Percentiles rank a stretch among this genome's conserved stretches.
Evolutionary conservation across 306 rosid species (phyloP).

Genomic region (Sicyos baderoa): DNA sequence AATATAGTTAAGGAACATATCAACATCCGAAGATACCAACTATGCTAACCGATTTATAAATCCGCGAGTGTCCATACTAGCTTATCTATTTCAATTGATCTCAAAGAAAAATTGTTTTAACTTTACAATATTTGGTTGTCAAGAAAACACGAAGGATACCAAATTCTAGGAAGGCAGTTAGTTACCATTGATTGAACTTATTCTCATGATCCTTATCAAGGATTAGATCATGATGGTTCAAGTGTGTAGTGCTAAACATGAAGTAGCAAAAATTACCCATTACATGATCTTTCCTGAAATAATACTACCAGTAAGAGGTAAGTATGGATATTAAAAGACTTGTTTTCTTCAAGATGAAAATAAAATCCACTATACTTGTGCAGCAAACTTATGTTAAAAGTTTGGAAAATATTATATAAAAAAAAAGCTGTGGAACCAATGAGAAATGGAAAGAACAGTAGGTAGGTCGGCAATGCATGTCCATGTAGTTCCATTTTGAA

Average conservation of each 20-base stretch:
- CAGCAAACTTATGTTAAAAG: neutral
- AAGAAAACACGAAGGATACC: too few relatives aligned
- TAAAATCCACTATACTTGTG: neutral
- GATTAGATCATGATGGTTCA: neutral
- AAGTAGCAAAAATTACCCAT: neutral
- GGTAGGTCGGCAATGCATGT: neutral
- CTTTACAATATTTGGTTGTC: neutral
- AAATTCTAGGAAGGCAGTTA: too few relatives aligned
- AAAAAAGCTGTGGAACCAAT: neutral
- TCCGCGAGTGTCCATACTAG: neutral
- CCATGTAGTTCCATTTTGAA: slow-evolving; percentile 10
- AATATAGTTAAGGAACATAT: neutral
- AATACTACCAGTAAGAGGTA: neutral
- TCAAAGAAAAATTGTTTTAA: neutral
- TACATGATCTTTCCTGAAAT: neutral
- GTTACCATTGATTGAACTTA: neutral
- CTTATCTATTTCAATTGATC: neutral
- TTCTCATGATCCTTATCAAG: neutral
- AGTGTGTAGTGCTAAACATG: neutral
- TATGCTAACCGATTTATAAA: neutral
- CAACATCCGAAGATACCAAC: neutral
- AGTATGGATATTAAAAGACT: neutral
- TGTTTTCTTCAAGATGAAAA: slow-evolving; percentile 3
- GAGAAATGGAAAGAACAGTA: slow-evolving; percentile 10
- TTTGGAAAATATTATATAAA: too few relatives aligned